Conservation (phyloP, 1,284 basidiomycete species). For the Macrocybe sp. region DNA sequence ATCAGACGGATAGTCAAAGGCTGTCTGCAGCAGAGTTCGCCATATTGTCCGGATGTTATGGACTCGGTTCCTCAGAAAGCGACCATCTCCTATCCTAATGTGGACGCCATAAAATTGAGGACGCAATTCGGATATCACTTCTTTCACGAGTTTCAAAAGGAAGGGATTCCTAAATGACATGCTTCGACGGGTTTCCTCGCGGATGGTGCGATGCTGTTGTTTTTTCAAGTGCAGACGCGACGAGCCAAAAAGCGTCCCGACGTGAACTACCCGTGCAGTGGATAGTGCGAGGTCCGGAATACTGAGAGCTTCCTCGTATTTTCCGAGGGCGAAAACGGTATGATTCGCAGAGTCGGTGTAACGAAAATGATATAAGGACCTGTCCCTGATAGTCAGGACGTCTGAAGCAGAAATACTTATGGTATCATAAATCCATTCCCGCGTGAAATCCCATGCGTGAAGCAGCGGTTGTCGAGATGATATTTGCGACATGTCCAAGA, state of each 20-base stretch:
- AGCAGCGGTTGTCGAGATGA: conserved; percentile 33
- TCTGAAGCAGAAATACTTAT: conserved; percentile 37
- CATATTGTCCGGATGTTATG: conserved; percentile 44
- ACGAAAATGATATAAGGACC: conserved; percentile 55
- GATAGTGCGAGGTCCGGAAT: conserved; percentile 36
- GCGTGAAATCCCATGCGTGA: conserved; percentile 43
- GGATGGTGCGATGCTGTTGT: conserved; percentile 32
- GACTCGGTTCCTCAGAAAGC: conserved; percentile 41
- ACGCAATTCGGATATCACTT: conserved; percentile 42
- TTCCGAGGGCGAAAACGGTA: conserved; percentile 22
- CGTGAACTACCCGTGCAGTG: conserved; percentile 45
- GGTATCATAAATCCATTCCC: conserved; percentile 41
- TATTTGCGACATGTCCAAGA: conserved; percentile 48
- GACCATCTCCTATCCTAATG: conserved; percentile 61
- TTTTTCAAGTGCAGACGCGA: conserved; percentile 52
- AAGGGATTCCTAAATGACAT: conserved; percentile 51
- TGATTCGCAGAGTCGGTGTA: conserved; percentile 52
- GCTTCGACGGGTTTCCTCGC: conserved; percentile 38
- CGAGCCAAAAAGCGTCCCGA: conserved; percentile 69
- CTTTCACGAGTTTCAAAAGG: conserved; percentile 35
- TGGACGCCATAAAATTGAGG: conserved; percentile 58
- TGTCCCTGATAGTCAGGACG: conserved; percentile 46
- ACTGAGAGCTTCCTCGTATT: conserved; percentile 41
- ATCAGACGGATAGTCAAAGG: conserved; percentile 33
- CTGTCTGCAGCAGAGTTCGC: conserved; percentile 48